Percentiles rank a stretch among this genome's conserved stretches.
These are phyloP conservation scores for Neohortaea acidophila DNA, from an alignment of 495 filamentous ascomycete species.

Conservation along the genomic window DNA sequence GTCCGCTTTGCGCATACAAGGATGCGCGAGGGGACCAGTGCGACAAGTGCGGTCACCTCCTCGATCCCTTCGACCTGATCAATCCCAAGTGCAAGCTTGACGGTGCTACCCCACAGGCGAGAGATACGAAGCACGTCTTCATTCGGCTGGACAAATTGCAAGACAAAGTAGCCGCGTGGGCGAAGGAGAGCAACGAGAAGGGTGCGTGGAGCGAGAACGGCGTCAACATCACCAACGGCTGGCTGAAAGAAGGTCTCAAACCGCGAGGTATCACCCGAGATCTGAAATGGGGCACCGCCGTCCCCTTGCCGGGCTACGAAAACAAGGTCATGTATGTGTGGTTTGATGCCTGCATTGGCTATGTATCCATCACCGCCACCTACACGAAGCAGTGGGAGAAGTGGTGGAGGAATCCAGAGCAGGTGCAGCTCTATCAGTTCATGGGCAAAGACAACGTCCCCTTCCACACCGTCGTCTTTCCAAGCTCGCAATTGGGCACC, in stretches of 20 bases:
- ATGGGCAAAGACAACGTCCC: constrained; percentile 96
- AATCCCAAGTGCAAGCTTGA: constrained; percentile 66
- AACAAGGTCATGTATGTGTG: constrained; percentile 91
- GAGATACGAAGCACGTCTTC: constrained; percentile 60
- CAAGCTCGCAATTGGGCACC: constrained; percentile 71
- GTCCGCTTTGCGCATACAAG: constrained; percentile 61
- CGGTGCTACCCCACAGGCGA: constrained; percentile 55
- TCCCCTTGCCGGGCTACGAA: constrained; percentile 46
- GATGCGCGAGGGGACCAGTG: constrained; percentile 80
- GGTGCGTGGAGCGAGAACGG: constrained; percentile 70
- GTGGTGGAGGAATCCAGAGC: constrained; percentile 86
- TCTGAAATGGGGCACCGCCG: constrained; percentile 31
- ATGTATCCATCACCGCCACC: constrained; percentile 84
- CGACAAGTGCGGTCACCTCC: constrained; percentile 66
- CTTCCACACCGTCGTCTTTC: constrained; percentile 87
- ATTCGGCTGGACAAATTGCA: constrained; percentile 67
- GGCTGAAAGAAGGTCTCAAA: constrained; percentile 70
- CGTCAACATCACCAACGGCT: constrained; percentile 40
- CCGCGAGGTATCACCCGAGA: constrained; percentile 83
- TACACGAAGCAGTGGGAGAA: constrained; percentile 86
- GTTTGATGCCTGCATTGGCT: constrained; percentile 97
- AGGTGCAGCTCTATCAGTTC: constrained; percentile 90
- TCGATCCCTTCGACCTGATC: constrained; percentile 55
- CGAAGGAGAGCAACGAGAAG: constrained; percentile 40
- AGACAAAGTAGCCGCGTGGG: constrained; percentile 56